These are phyloP conservation scores for Prunus fruticosa DNA, from an alignment of 306 rosid genomes.

Conservation along the genomic window DNA sequence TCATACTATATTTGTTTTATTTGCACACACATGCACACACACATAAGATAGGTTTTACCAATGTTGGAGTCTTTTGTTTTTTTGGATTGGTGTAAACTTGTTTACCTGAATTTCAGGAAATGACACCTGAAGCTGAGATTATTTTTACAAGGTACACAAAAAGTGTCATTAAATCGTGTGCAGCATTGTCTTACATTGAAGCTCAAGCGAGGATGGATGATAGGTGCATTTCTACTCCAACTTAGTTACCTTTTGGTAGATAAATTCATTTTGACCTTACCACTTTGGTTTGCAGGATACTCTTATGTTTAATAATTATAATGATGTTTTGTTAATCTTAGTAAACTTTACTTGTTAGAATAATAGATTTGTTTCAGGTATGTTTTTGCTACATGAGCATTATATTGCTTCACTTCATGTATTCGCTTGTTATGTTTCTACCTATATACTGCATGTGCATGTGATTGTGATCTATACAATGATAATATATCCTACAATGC, in stretches of 20 bases:
- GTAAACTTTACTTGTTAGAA: background rate
- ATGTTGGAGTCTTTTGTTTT: background rate
- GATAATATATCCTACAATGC: background rate
- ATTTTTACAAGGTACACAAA: constrained; percentile 73
- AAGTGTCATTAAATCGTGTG: constrained; percentile 84
- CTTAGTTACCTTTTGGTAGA: constrained; percentile 4
- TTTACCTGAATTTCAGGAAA: constrained; percentile 62
- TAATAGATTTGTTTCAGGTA: background rate
- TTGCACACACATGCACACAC: background rate
- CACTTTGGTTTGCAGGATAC: background rate
- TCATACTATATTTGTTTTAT: background rate
- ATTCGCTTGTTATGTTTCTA: background rate
- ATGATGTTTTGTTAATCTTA: background rate
- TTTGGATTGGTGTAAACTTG: background rate
- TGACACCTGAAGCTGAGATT: constrained; percentile 94
- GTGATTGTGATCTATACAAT: background rate
- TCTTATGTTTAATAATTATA: background rate
- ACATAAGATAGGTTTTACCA: background rate
- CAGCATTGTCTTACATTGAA: constrained; percentile 91
- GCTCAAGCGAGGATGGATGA: constrained; percentile 99
- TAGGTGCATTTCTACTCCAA: constrained; percentile 53
- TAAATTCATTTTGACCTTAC: background rate
- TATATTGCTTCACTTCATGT: background rate
- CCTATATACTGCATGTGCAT: background rate
- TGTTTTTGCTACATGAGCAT: background rate